Evolutionary conservation across 257 asterid species (phyloP), one percentile per base, ranked within the genome.

Genomic region (Jacaranda mimosifolia): DNA sequence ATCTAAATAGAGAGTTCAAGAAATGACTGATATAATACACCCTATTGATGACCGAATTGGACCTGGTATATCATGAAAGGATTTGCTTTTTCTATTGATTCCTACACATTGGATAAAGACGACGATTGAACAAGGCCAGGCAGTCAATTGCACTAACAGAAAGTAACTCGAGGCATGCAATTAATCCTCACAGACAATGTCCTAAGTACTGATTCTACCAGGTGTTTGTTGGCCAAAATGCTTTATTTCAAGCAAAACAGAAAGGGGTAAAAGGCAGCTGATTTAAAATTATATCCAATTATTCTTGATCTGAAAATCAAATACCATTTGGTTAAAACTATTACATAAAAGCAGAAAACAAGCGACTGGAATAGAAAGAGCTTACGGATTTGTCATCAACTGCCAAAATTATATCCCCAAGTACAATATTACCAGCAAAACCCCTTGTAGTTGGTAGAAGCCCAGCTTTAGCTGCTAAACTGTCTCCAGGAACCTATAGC

Each of bases 401-500:
- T 5, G 96, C 94, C 83, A 89, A 76, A 52, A 94, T 90, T 74
- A 92, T 80, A 82, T 94, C 98, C 35, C 98, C 98, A 9, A 94
- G 96, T 17, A 92, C 83, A 55, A 94, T 92, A 40, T 89, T 94
- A 65, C 98, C 98, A 77, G 97, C 96, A 69, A 94, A 92, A 69
- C 98, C 98, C 86, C 98, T 87, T 62, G 93, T 86, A 5, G 96
- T 92, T 15, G 97, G 97, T 76, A 74, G 57, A 77, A 94, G 87
- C 55, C 98, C 96, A 1, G 86, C 96, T 84, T 85, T 92, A 52
- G 94, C 94, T 38, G 97, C 97, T 75, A 80, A 55, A 79, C 99
- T 91, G 72, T 90, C 88, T 64, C 64, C 80, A 39, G 99, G 97
- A 39, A 95, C 97, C 99, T 93, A 73, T 21, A 55, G 7, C 64